These are phyloP conservation scores for Coprinellus aureogranulatus DNA, from an alignment of 768 basidiomycete species.

Conservation along the genomic window DNA sequence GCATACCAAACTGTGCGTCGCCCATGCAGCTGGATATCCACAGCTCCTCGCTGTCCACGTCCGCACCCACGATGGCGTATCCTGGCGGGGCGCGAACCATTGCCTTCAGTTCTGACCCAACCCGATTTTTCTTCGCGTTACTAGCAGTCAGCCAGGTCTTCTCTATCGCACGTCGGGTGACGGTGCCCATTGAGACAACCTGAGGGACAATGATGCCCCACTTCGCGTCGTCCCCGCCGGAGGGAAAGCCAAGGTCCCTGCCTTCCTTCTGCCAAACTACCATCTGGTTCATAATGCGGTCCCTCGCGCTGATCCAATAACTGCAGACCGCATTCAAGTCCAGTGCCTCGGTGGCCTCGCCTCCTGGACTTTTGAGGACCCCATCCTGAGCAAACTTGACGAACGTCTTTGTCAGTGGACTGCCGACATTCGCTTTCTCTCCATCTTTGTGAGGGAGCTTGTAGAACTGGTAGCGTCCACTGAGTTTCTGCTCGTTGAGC, in stretches of 20 bases:
- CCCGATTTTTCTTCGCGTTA: constrained; percentile 95
- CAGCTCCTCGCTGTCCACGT: constrained; percentile 97
- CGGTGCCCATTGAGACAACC: constrained; percentile 97
- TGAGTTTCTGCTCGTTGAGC: constrained; percentile 48
- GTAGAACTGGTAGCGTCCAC: constrained; percentile 67
- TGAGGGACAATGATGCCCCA: constrained; percentile 95
- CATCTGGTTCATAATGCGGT: constrained; percentile 89
- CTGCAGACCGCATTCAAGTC: constrained; percentile 93
- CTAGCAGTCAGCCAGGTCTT: constrained; percentile 98
- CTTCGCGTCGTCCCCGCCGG: constrained; percentile 35
- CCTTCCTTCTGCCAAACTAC: constrained; percentile 75
- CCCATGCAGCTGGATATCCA: constrained; percentile 99
- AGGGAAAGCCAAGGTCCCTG: constrained; percentile 52
- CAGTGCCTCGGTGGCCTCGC: constrained; percentile 79
- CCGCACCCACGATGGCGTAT: constrained; percentile 93
- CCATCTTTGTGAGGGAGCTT: constrained; percentile 97
- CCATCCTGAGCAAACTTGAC: constrained; percentile 87
- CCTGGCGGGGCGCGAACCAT: constrained; percentile 95
- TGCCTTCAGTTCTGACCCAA: constrained; percentile 97
- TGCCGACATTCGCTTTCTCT: constrained; percentile 93
- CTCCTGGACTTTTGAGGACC: constrained; percentile 76
- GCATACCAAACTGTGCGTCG: constrained; percentile 94
- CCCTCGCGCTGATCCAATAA: constrained; percentile 95
- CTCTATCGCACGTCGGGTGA: constrained; percentile 95
- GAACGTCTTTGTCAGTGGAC: constrained; percentile 84